A percentile compares a stretch with the other conserved stretches of the same genome.
These are phyloP conservation scores for Ophiostoma ips DNA, from an alignment of 2,329 filamentous ascomycete species.

Conservation along the genomic window DNA sequence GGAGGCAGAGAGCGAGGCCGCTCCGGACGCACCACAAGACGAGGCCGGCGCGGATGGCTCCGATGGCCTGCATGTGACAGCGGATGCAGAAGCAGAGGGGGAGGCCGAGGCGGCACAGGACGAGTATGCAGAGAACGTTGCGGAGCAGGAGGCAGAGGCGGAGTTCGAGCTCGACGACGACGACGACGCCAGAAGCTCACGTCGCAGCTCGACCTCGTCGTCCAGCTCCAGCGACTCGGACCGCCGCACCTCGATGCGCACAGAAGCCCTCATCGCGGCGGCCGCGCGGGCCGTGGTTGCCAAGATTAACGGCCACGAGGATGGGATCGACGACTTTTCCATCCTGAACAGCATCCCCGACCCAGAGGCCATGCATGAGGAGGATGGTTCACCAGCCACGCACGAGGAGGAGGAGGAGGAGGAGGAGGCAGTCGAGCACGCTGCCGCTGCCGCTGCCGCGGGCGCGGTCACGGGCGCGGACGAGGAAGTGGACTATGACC, in stretches of 20 bases:
- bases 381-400: no score
- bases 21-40: background rate
- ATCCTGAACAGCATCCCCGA: background rate
- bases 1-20: no score
- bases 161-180: background rate
- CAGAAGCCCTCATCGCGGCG: slow-evolving; percentile 39
- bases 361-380: background rate
- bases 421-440: background rate
- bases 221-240: slow-evolving; percentile 13
- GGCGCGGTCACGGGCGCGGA: no score
- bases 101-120: background rate
- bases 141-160: background rate
- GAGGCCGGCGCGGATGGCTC: no score
- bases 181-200: background rate
- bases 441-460: no score
- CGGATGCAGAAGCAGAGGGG: background rate
- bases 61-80: no score
- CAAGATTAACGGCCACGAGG: slow-evolving; percentile 28
- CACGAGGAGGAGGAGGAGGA: background rate
- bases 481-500: slow-evolving; percentile 13
- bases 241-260: slow-evolving; percentile 29
- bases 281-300: slow-evolving; percentile 37
- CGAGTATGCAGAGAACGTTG: background rate
- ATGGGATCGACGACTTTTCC: background rate
- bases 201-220: slow-evolving; percentile 1